These are phyloP conservation scores for Fusarium sp. DNA, from an alignment of 2,329 filamentous ascomycete genomes.

Conservation along the genomic window DNA sequence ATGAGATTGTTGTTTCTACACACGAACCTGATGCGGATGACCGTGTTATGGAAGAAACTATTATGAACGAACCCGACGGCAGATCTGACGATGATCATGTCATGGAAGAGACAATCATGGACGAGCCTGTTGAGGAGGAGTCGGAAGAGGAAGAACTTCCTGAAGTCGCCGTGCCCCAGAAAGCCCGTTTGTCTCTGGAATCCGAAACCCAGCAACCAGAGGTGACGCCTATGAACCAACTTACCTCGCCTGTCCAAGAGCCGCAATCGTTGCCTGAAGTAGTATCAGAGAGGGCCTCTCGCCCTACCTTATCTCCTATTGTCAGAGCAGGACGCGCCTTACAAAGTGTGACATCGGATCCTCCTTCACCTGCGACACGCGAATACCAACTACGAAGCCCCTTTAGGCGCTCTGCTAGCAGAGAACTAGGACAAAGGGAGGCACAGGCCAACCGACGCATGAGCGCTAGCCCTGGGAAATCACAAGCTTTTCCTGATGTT, in stretches of 20 bases:
- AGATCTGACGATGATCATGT: conserved; percentile 13
- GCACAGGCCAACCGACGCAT: conserved; percentile 43
- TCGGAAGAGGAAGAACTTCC: conserved; percentile 26
- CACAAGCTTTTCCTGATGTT: conserved; percentile 29
- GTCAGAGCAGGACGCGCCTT: conserved; percentile 70
- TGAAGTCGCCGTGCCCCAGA: conserved; percentile 24
- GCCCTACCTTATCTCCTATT: conserved; percentile 69
- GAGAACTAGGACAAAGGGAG: conserved; percentile 54
- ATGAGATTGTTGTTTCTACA: conserved; percentile 16
- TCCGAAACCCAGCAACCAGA: conserved; percentile 44
- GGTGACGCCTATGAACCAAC: conserved; percentile 56
- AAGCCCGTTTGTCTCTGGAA: conserved; percentile 26
- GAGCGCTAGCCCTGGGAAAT: conserved; percentile 53
- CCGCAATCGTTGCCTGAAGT: conserved; percentile 53
- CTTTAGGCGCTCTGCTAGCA: conserved; percentile 62
- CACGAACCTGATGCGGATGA: conserved; percentile 11
- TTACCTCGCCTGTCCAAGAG: conserved; percentile 57
- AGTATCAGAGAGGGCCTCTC: conserved; percentile 51
- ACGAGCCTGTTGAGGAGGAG: conserved; percentile 25
- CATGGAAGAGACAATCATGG: conserved; percentile 32
- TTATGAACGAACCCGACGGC: conserved; percentile 19
- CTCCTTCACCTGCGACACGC: conserved; percentile 68
- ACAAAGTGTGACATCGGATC: conserved; percentile 72
- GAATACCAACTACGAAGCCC: conserved; percentile 69
- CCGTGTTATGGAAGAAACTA: conserved; percentile 23